phyloP scores from a whole-genome alignment of 2,329 filamentous ascomycete species.

The Thielaviopsis ethacetica region DNA sequence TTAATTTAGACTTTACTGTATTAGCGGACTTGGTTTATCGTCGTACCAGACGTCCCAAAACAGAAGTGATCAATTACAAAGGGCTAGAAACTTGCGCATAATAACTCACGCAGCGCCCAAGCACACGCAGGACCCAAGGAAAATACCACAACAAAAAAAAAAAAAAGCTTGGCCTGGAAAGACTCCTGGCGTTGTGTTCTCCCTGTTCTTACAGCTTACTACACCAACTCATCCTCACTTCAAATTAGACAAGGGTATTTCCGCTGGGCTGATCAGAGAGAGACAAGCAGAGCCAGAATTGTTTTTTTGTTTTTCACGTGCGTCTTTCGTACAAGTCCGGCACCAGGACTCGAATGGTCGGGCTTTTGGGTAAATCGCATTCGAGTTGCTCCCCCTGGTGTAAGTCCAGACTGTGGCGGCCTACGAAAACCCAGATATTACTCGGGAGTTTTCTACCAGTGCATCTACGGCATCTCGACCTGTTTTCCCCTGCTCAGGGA shows the following conservation, averaged over 20 bases:
- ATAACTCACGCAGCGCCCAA: no score
- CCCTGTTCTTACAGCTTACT: neutral
- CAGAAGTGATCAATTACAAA: no score
- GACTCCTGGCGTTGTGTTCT: no score
- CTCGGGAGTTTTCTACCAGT: conserved; percentile 2
- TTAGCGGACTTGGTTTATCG: no score
- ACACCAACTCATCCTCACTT: conserved; percentile 1
- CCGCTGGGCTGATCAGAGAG: neutral
- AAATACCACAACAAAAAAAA: no score
- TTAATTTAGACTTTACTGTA: no score
- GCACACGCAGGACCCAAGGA: no score
- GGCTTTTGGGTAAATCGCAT: neutral
- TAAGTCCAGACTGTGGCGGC: neutral
- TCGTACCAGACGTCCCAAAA: no score
- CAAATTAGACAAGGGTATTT: neutral
- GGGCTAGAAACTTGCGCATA: no score
- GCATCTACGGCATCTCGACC: neutral
- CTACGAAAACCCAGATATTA: neutral
- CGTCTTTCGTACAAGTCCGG: neutral
- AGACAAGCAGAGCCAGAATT: neutral
- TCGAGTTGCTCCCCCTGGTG: conserved; percentile 2
- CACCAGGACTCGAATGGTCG: conserved; percentile 2
- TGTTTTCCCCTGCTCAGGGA: no score
- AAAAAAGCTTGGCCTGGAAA: conserved; percentile 2
- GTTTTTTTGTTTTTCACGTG: neutral